Evolutionary conservation across 2,329 filamentous ascomycete genomes (phyloP).

Genomic region (Verticillium alfalfae): DNA sequence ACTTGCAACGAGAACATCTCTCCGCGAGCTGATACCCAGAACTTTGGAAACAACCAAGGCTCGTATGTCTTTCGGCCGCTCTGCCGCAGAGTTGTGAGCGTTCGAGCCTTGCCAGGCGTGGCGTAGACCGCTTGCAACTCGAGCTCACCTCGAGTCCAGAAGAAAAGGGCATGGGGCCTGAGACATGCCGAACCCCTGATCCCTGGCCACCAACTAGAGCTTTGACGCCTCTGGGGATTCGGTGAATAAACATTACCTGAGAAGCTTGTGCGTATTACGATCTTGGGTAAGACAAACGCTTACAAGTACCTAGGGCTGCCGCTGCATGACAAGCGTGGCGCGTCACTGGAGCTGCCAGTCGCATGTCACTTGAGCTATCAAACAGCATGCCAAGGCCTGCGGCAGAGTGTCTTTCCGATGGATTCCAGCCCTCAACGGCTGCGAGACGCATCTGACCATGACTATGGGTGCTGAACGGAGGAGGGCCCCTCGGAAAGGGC

Average conservation of each 20-base stretch:
- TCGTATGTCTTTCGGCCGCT: neutral
- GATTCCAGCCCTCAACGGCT: neutral
- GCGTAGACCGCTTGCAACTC: neutral
- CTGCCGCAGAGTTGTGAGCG: neutral
- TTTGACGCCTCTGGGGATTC: neutral
- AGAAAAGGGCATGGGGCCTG: neutral
- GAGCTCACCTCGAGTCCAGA: neutral
- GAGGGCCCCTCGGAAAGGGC: neutral
- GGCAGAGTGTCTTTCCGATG: neutral
- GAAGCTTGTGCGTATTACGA: neutral
- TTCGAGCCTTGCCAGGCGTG: neutral
- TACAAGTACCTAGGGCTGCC: neutral
- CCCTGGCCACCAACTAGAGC: neutral
- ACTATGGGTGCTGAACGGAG: neutral
- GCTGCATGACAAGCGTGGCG: neutral
- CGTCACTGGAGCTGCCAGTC: neutral
- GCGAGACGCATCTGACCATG: neutral
- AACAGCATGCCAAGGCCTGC: neutral
- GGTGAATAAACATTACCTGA: neutral
- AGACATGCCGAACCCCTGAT: neutral
- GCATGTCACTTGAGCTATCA: neutral
- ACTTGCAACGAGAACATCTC: neutral
- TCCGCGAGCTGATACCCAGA: neutral
- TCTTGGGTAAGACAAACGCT: neutral
- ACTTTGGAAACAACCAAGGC: neutral